Conservation (phyloP, 2,329 filamentous ascomycete genomes). For the Colletotrichum theobromicola region DNA sequence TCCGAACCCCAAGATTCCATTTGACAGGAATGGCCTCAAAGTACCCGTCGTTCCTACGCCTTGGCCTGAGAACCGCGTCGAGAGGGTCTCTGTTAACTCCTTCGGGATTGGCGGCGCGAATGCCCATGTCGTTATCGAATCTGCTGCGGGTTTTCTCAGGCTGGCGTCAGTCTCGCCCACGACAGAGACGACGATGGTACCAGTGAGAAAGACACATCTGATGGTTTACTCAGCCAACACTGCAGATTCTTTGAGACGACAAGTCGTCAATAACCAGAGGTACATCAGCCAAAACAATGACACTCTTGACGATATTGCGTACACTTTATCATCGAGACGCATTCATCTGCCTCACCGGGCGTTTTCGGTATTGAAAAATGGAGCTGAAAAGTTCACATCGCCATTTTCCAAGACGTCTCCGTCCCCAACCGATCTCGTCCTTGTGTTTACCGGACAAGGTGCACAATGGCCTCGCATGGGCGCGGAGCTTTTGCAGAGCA, state of each 20-base stretch:
- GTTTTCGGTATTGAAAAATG: slow-evolving; percentile 11
- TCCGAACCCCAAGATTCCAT: slow-evolving; percentile 36
- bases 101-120: slow-evolving; percentile 20
- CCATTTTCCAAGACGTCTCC: neutral
- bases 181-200: neutral
- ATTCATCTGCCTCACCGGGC: slow-evolving; percentile 20
- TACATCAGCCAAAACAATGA: neutral
- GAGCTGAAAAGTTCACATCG: neutral
- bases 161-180: neutral
- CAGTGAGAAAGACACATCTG: neutral
- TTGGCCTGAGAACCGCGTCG: slow-evolving; percentile 34
- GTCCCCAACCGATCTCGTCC: neutral
- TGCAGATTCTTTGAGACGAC: slow-evolving; percentile 16
- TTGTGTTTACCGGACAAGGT: slow-evolving; percentile 40
- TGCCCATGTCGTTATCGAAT: slow-evolving; percentile 20
- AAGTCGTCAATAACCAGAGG: slow-evolving; percentile 2
- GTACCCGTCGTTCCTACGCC: slow-evolving; percentile 27
- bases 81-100: slow-evolving; percentile 55
- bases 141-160: neutral
- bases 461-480: slow-evolving; percentile 39
- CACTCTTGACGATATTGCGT: slow-evolving; percentile 19
- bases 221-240: slow-evolving; percentile 25
- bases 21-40: slow-evolving; percentile 20
- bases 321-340: slow-evolving; percentile 24
- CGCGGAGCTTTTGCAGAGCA: slow-evolving; percentile 21